Conservation (phyloP, 805 yeast species). For the Ogataea methanolica region DNA sequence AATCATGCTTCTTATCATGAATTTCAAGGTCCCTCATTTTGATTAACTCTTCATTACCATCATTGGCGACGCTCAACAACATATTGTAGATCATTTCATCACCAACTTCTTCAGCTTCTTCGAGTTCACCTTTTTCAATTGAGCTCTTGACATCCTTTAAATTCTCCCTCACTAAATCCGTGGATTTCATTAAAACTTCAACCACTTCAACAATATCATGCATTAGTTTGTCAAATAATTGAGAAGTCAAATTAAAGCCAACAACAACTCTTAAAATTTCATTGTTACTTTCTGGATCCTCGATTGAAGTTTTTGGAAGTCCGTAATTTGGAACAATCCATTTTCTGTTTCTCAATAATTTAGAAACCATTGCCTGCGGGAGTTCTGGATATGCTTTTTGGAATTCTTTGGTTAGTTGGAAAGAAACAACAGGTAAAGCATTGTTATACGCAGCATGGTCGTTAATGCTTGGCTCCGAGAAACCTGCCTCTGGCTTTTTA, state of each 20-base stretch:
- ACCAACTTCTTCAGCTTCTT: constrained; percentile 26
- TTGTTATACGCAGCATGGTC: constrained; percentile 51
- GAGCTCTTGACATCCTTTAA: constrained; percentile 10
- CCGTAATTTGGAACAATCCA: constrained; percentile 90
- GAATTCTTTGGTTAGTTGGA: constrained; percentile 62
- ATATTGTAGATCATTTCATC: constrained; percentile 39
- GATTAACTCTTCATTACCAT: constrained; percentile 41
- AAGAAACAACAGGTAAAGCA: constrained; percentile 89
- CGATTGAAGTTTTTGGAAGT: constrained; percentile 52
- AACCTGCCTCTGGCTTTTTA: constrained; percentile 9
- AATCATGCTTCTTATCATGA: constrained; percentile 14
- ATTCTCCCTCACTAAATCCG: constrained; percentile 35
- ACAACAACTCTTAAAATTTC: constrained; percentile 87
- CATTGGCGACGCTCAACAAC: constrained; percentile 50
- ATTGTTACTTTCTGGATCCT: constrained; percentile 33
- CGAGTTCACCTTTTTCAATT: constrained; percentile 2
- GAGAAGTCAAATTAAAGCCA: constrained; percentile 59
- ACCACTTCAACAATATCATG: constrained; percentile 50
- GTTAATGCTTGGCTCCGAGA: constrained; percentile 15
- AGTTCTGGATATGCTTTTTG: constrained; percentile 63
- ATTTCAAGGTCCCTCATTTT: constrained; percentile 17
- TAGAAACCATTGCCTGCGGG: constrained; percentile 74
- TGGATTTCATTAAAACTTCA: constrained; percentile 48
- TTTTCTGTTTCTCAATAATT: constrained; percentile 70
- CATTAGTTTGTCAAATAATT: constrained; percentile 59